These are phyloP conservation scores for Glycine tomentella DNA, from an alignment of 306 rosid species.

Conservation along the genomic window DNA sequence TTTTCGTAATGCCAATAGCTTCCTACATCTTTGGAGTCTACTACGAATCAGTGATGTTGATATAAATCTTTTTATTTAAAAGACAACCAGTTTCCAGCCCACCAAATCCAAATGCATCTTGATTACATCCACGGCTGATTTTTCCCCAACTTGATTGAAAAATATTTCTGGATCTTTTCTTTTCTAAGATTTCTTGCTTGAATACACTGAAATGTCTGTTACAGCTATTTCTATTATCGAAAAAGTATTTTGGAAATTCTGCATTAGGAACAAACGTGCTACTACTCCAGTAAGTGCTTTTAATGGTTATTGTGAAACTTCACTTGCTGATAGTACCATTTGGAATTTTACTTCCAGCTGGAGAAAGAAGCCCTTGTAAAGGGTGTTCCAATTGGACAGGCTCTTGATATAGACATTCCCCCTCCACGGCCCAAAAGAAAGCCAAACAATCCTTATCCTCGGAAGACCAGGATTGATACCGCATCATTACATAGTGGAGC, in stretches of 20 bases:
- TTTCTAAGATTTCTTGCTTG: slow-evolving; percentile 31
- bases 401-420: slow-evolving; percentile 88
- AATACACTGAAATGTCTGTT: slow-evolving; percentile 31
- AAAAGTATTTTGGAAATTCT: slow-evolving; percentile 39
- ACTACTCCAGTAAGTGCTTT: slow-evolving; percentile 27
- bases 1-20: slow-evolving; percentile 37
- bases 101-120: slow-evolving; percentile 41
- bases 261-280: not conserved
- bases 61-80: slow-evolving; percentile 38
- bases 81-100: slow-evolving; percentile 39
- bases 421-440: slow-evolving; percentile 99
- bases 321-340: slow-evolving; percentile 39
- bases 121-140: slow-evolving; percentile 41
- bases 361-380: slow-evolving; percentile 88
- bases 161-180: slow-evolving; percentile 35
- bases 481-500: slow-evolving; percentile 61
- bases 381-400: slow-evolving; percentile 76
- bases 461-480: slow-evolving; percentile 64
- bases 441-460: slow-evolving; percentile 94
- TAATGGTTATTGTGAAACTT: slow-evolving; percentile 27
- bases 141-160: slow-evolving; percentile 20
- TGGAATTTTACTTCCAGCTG: slow-evolving; percentile 64
- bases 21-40: slow-evolving; percentile 30
- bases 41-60: slow-evolving; percentile 16
- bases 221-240: slow-evolving; percentile 16